Evolutionary conservation across 306 rosid species (phyloP).

Genomic region (Lathyrus tuberosus): DNA sequence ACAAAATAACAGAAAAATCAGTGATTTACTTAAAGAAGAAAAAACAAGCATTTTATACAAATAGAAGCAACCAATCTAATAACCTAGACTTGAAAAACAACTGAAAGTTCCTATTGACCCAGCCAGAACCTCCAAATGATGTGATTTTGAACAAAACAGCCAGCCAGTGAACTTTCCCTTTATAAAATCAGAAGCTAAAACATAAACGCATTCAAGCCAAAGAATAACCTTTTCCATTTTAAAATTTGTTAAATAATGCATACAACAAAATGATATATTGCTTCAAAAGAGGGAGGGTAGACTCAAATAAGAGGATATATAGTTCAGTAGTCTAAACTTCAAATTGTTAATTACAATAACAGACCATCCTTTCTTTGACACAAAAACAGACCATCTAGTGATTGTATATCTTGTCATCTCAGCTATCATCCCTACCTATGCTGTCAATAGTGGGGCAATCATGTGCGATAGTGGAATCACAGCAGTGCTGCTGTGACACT

Average conservation of each 20-base stretch:
- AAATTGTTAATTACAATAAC: not conserved
- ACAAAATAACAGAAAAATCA: not conserved
- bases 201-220: not conserved
- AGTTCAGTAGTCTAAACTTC: not conserved
- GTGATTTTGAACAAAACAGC: not conserved
- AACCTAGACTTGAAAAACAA: constrained; percentile 9
- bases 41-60: constrained; percentile 4
- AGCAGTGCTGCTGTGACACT: too few relatives aligned
- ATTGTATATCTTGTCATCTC: not conserved
- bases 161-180: not conserved
- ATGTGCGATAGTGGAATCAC: not conserved
- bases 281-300: too few relatives aligned
- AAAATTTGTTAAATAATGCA: not conserved
- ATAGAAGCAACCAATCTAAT: not conserved
- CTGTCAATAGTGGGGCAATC: not conserved
- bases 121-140: not conserved
- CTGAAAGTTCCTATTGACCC: not conserved
- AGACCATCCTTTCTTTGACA: not conserved
- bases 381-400: too few relatives aligned
- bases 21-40: not conserved
- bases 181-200: not conserved
- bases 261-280: too few relatives aligned
- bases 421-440: not conserved
- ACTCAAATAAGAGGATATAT: too few relatives aligned
- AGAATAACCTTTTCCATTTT: not conserved